Percentiles rank a stretch among this genome's conserved stretches.
Evolutionary conservation across 2,329 filamentous ascomycete species (phyloP).

Genomic region (Cryoendolithus antarcticus): DNA sequence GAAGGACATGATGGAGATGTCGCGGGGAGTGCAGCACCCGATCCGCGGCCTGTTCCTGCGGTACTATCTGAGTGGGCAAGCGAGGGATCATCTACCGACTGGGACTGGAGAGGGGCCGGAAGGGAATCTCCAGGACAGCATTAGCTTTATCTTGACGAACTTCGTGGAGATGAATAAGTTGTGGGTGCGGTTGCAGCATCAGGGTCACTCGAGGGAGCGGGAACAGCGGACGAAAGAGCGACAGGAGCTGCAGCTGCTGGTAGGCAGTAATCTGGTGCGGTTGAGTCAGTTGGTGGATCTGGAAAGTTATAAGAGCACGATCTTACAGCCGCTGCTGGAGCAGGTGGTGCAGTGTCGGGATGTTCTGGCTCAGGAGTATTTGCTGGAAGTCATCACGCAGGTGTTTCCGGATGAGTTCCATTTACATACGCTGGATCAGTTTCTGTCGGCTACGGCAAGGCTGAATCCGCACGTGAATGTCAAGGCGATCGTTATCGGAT

Average conservation of each 20-base stretch:
- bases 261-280: slow-evolving; percentile 91
- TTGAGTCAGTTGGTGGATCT: slow-evolving; percentile 92
- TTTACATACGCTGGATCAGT: slow-evolving; percentile 88
- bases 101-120: slow-evolving; percentile 81
- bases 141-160: slow-evolving; percentile 95
- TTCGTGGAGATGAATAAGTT: slow-evolving; percentile 99
- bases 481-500: slow-evolving; percentile 92
- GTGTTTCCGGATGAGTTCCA: slow-evolving; percentile 99
- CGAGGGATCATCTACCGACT: slow-evolving; percentile 72
- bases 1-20: slow-evolving; percentile 99
- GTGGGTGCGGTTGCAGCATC: slow-evolving; percentile 94
- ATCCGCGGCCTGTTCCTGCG: slow-evolving; percentile 88
- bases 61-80: slow-evolving; percentile 93
- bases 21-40: slow-evolving; percentile 89
- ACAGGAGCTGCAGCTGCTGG: slow-evolving; percentile 86
- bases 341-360: slow-evolving; percentile 97
- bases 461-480: slow-evolving; percentile 95
- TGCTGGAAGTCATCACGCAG: slow-evolving; percentile 95
- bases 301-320: slow-evolving; percentile 83
- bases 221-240: slow-evolving; percentile 89
- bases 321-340: slow-evolving; percentile 78
- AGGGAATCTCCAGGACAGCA: slow-evolving; percentile 91
- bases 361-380: slow-evolving; percentile 91
- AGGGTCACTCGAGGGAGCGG: slow-evolving; percentile 88
- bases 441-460: slow-evolving; percentile 82